A percentile compares a stretch with the other conserved stretches of the same genome.
These are phyloP conservation scores for Xylaria multiplex DNA, from an alignment of 2,329 filamentous ascomycete species.

Conservation along the genomic window DNA sequence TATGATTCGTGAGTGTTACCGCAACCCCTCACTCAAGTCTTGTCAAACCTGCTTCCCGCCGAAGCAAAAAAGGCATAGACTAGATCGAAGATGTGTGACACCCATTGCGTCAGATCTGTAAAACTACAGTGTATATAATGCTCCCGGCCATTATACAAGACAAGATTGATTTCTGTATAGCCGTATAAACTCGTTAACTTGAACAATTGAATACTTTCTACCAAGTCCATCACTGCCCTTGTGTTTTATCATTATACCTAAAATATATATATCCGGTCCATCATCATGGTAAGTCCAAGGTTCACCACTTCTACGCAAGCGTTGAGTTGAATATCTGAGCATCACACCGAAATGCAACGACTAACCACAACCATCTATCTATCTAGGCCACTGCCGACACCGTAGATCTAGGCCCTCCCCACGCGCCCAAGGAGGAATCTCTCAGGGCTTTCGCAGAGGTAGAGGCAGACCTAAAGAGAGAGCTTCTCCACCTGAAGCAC, in stretches of 20 bases:
- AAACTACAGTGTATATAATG: conserved; percentile 3
- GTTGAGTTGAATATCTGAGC: background rate
- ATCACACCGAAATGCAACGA: background rate
- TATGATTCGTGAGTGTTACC: background rate
- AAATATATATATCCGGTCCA: background rate
- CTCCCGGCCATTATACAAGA: background rate
- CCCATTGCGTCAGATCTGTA: conserved; percentile 24
- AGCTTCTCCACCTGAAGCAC: conserved; percentile 56
- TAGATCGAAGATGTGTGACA: conserved; percentile 17
- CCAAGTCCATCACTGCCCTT: background rate
- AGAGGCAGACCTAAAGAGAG: conserved; percentile 61
- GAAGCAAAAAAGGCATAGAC: conserved; percentile 5
- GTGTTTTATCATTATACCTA: background rate
- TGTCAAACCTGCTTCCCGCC: conserved; percentile 2
- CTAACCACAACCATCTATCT: background rate
- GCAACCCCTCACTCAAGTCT: conserved; percentile 1
- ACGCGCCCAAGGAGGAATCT: conserved; percentile 61
- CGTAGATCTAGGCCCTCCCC: conserved; percentile 59
- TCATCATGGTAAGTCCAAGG: conserved; percentile 26
- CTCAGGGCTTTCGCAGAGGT: conserved; percentile 61
- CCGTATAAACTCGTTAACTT: background rate
- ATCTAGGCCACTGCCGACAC: conserved; percentile 64
- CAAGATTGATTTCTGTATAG: background rate
- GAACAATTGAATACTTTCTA: background rate
- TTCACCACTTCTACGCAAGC: background rate